phyloP scores from a whole-genome alignment of 2,329 filamentous ascomycete species.

The Metarhizium humberi region DNA sequence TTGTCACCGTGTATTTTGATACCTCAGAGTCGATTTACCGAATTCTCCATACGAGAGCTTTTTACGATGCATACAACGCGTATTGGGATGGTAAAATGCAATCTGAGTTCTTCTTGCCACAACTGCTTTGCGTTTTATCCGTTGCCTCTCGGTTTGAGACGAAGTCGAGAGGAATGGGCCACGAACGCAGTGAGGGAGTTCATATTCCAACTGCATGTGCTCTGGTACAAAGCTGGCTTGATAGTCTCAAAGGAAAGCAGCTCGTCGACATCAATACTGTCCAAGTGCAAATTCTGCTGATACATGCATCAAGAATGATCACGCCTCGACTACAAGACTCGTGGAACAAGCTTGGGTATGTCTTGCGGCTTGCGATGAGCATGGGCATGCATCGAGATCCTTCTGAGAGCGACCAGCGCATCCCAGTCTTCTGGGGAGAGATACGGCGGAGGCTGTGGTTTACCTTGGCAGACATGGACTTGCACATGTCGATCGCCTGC shows the following conservation, averaged over 20 bases:
- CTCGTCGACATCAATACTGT: constrained; percentile 42
- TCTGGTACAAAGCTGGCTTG: constrained; percentile 44
- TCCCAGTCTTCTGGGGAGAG: constrained; percentile 43
- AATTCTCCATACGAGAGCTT: constrained; percentile 42
- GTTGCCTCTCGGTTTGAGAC: constrained; percentile 44
- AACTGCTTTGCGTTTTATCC: constrained; percentile 42
- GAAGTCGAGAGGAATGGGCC: constrained; percentile 38
- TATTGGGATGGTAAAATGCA: constrained; percentile 41
- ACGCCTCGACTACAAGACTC: constrained; percentile 39
- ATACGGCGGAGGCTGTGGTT: constrained; percentile 46
- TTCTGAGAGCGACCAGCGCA: constrained; percentile 39
- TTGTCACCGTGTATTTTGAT: constrained; percentile 39
- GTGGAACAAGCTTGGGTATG: constrained; percentile 45
- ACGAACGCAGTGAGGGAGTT: constrained; percentile 43
- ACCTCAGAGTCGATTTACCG: constrained; percentile 44
- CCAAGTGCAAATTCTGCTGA: constrained; percentile 43
- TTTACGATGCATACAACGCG: constrained; percentile 38
- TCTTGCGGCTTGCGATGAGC: constrained; percentile 48
- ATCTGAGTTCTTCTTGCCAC: constrained; percentile 42
- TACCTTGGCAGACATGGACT: constrained; percentile 46
- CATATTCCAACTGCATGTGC: constrained; percentile 48
- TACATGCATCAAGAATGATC: constrained; percentile 44
- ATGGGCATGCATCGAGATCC: constrained; percentile 51
- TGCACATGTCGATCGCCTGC: constrained; percentile 43
- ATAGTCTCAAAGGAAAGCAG: constrained; percentile 41